These are phyloP conservation scores for Cladophialophora exuberans DNA, from an alignment of 2,329 filamentous ascomycete species.

Conservation along the genomic window DNA sequence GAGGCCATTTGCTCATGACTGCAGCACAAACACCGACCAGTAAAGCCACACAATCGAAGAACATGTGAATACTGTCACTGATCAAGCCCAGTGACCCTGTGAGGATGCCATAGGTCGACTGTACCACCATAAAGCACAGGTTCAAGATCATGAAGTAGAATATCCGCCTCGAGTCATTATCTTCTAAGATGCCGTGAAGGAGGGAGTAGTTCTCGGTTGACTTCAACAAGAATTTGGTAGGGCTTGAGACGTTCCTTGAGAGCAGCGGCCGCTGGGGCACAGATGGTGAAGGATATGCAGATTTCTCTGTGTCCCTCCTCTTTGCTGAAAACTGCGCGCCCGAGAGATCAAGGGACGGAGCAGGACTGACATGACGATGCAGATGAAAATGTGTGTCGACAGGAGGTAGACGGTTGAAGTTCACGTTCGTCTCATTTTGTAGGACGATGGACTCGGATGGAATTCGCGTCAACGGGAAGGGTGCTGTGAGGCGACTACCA, in stretches of 20 bases:
- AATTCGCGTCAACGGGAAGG: conserved; percentile 31
- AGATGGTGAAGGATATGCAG: conserved; percentile 19
- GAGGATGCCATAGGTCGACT: conserved; percentile 90
- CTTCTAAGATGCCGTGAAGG: conserved; percentile 80
- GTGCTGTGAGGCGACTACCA: conserved; percentile 29
- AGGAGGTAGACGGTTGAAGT: conserved; percentile 9
- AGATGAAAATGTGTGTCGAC: conserved; percentile 23
- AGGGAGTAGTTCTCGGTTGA: conserved; percentile 73
- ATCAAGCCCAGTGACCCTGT: conserved; percentile 94
- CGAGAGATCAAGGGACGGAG: conserved; percentile 22
- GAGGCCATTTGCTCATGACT: conserved; percentile 95
- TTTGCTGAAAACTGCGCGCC: conserved; percentile 19
- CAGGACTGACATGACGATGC: conserved; percentile 16
- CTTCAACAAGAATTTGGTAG: conserved; percentile 75
- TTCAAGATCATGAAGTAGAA: conserved; percentile 98
- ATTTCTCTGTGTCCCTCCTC: conserved; percentile 22
- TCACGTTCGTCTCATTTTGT: conserved; percentile 16
- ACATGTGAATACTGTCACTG: conserved; percentile 98
- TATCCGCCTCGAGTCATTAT: conserved; percentile 91
- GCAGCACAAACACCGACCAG: conserved; percentile 88
- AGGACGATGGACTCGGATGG: conserved; percentile 30
- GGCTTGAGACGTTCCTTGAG: conserved; percentile 38
- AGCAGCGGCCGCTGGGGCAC: conserved; percentile 32
- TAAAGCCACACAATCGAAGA: conserved; percentile 94
- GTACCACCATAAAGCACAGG: conserved; percentile 90